phyloP scores from a whole-genome alignment of 1,284 basidiomycete species.

The Rhodotorula sp. region DNA sequence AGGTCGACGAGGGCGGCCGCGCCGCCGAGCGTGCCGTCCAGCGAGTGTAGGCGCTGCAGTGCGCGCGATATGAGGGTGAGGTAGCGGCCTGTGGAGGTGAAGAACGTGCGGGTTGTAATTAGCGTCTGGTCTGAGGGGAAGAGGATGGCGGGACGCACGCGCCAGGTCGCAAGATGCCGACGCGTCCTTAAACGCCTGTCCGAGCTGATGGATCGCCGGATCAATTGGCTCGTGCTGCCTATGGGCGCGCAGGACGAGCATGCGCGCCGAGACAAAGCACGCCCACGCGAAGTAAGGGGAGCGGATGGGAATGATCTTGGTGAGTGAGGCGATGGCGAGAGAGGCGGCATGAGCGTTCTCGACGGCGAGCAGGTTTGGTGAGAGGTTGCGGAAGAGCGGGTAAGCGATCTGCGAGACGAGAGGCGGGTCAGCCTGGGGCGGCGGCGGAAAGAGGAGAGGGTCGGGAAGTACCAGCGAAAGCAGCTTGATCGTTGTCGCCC shows the following conservation, averaged over 20 bases:
- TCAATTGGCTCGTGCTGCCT: slow-evolving; percentile 2
- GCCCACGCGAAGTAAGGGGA: slow-evolving; percentile 1
- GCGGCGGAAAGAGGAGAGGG: too few relatives aligned
- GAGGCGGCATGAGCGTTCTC: background rate
- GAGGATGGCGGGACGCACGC: background rate
- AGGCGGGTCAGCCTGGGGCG: background rate
- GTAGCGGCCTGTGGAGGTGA: background rate
- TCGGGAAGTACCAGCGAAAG: background rate
- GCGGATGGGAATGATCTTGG: background rate
- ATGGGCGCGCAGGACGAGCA: slow-evolving; percentile 5
- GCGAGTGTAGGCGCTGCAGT: background rate
- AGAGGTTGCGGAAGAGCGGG: background rate
- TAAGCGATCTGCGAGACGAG: background rate
- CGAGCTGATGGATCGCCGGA: background rate
- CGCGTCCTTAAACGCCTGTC: background rate
- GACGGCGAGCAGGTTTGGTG: background rate
- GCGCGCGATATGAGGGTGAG: background rate
- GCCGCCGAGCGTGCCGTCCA: slow-evolving; percentile 10
- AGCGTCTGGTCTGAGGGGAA: too few relatives aligned
- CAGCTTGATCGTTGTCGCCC: slow-evolving; percentile 6
- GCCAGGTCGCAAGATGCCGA: slow-evolving; percentile 1
- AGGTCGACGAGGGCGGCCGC: slow-evolving; percentile 16
- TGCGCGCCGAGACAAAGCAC: background rate
- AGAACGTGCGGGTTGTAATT: background rate
- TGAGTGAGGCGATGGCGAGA: background rate